Evolutionary conservation across 1,284 basidiomycete genomes (phyloP), one percentile per base, ranked within the genome.

Genomic region (Trichosporon coremiiforme): DNA sequence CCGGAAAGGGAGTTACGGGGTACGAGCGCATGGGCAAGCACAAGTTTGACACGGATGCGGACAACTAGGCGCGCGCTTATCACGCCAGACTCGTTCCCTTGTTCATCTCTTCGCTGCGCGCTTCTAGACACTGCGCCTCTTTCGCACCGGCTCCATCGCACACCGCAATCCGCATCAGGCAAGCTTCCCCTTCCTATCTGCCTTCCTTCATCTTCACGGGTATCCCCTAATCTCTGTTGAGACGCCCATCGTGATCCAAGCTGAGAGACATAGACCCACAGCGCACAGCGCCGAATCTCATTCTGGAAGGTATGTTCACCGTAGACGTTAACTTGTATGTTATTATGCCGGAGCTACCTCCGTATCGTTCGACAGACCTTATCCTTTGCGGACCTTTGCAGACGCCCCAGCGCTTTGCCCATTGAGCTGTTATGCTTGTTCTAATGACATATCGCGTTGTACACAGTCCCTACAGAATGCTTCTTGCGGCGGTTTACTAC

Each of bases 1-100:
- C 93, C 73, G 95, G 95, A 13, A 91, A 91, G 82, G 94, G 94
- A 38, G 94, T 97, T 89, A 96, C 94, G 38, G 89, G 91, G 73
- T 90, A 77, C 65, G 73, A 71, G 22, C 74, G 73, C 31, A 94
- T 98, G 31, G 85, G 91, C 17, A 85, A 88, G 33, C 95, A 98
- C 87, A 94, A 92, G 79, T 85, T 95, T 67, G 94, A 95, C 29
- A 89, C 94, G 74, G 94, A 94, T 8, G 86, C 93, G 25, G 90
- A 94, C 70, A 86, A 88, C 66, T 91, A 62, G 87, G 63, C 80
- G 86, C 13, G 36, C 36, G 36, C 36, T 45, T 7, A 25, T 47
- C 45, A 20, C 20, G 20, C 7, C 45, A 17, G 45, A 7, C 17
- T n/a, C 20, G 10, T 20, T 47, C n/a, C 17, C 6, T 9, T 47